Base-by-base conservation (phyloP, 129 eudicot genomes). In the Escallonia rubra region DNA sequence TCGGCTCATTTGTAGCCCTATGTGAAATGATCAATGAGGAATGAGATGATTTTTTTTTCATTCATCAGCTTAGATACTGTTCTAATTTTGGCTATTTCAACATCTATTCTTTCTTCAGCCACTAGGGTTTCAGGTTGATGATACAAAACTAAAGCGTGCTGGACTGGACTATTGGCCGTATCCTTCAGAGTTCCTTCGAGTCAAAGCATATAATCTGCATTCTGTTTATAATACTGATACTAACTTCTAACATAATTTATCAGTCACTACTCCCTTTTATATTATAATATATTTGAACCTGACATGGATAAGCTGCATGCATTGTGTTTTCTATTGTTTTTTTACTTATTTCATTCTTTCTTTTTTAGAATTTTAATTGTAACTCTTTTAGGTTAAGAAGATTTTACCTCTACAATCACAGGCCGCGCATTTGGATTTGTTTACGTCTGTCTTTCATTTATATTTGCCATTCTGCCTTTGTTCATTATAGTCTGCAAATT, bases 91-190 rank as follows among this genome's bases (percentile, higher is more conserved):
- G 44, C 54, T 15, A 68, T 43, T 42, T 53, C 46, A 12, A 43
- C 53, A 8, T 15, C 8, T 69, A 74, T 72, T 73, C 48, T 61
- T 78, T 57, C 44, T 78, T 71, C 87, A 93, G 99, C 99, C 96
- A 14, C 65, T 93, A 66, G 99, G 93, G 63, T 93, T 86, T 66
- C 86, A 81, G 73, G 87, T 93, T 60, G 96, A 93, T 60, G 88
- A 89, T 68, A 75, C 95, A 11, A 93, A 93, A 75, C 79, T 93
- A 73, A 93, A 93, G 88, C 96, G 96, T 48, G 99, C 99, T 69
- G 99, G 99, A 62, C 81, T 89, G 68, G 96, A 93, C 81, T 93
- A 93, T 63, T 93, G 99, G 99, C 96, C 99, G 95, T 93, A 93
- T 93, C 96, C 99, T 81, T 68, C 34, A 9, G 45, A 34, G 49